These are phyloP conservation scores for Cudoniella acicularis DNA, from an alignment of 495 filamentous ascomycete species.

Conservation along the genomic window DNA sequence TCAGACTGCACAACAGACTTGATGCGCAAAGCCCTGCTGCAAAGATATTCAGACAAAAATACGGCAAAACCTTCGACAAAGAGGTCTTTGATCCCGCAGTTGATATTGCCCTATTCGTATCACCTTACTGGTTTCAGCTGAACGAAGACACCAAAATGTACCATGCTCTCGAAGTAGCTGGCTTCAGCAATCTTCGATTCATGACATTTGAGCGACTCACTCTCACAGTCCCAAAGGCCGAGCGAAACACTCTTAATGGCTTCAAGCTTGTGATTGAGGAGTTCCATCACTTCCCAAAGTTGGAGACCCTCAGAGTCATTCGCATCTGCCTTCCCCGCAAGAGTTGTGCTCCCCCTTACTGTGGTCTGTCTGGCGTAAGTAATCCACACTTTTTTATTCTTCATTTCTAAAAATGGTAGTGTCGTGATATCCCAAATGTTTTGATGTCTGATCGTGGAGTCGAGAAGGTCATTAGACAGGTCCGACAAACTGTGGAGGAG, in stretches of 20 bases:
- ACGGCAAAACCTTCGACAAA: no score
- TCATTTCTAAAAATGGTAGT: no score
- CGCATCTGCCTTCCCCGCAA: not conserved
- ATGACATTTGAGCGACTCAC: not conserved
- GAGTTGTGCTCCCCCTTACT: not conserved
- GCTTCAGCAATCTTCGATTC: not conserved
- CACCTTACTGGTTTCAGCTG: no score
- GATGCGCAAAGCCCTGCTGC: not conserved
- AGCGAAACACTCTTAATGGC: not conserved
- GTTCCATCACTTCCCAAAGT: not conserved
- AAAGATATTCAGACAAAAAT: no score
- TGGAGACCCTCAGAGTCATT: not conserved
- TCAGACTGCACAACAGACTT: not conserved
- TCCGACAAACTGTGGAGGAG: no score
- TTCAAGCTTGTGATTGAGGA: not conserved
- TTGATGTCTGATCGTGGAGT: no score
- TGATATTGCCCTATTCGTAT: not conserved
- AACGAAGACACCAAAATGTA: no score
- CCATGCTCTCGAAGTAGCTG: not conserved
- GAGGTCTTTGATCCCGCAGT: not conserved
- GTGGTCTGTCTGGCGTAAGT: no score
- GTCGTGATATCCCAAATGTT: no score
- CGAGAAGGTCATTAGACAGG: no score
- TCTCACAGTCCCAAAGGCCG: not conserved
- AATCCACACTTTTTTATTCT: no score